A percentile compares a stretch with the other conserved stretches of the same genome.
Conservation (phyloP, 2,329 filamentous ascomycete genomes). For the Thermothelomyces thermophilus region DNA sequence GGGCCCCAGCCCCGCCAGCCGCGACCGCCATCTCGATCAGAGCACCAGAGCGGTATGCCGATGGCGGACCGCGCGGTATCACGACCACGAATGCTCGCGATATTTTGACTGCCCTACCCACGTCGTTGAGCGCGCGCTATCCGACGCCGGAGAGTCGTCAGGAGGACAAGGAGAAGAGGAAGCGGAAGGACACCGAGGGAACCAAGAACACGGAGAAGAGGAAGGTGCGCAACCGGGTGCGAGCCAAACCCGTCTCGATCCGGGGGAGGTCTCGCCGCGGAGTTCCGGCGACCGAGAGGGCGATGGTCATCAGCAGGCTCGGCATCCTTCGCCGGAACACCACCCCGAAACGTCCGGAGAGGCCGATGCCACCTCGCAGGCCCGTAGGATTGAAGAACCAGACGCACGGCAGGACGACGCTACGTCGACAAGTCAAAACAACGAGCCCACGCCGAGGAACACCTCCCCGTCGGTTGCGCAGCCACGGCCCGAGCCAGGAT, state of each 20-base stretch:
- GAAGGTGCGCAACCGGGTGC: constrained; percentile 3
- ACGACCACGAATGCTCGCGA: constrained; percentile 40
- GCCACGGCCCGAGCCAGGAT: not conserved
- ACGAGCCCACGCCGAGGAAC: not conserved
- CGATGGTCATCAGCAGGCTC: not conserved
- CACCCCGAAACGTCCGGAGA: not conserved
- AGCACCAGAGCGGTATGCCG: constrained; percentile 27
- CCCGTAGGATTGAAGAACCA: not conserved
- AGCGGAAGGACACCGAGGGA: not conserved
- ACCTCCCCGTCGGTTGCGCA: not conserved
- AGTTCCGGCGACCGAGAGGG: constrained; percentile 1
- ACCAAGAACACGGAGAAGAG: constrained; percentile 5
- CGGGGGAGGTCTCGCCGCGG: constrained; percentile 11
- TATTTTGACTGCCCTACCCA: constrained; percentile 47
- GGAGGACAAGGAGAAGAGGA: constrained; percentile 16
- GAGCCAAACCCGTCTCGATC: not conserved
- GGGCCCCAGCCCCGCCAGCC: not conserved
- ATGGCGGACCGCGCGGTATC: constrained; percentile 34
- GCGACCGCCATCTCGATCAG: not conserved
- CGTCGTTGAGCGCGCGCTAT: constrained; percentile 33
- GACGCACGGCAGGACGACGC: not conserved
- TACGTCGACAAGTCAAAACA: not conserved
- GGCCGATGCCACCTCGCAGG: not conserved
- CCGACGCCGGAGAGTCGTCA: constrained; percentile 23
- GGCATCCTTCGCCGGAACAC: constrained; percentile 3